Percentiles rank a stretch among this genome's conserved stretches.
These are phyloP conservation scores for Triangularia verruculosa DNA, from an alignment of 2,329 filamentous ascomycete species.

Conservation along the genomic window DNA sequence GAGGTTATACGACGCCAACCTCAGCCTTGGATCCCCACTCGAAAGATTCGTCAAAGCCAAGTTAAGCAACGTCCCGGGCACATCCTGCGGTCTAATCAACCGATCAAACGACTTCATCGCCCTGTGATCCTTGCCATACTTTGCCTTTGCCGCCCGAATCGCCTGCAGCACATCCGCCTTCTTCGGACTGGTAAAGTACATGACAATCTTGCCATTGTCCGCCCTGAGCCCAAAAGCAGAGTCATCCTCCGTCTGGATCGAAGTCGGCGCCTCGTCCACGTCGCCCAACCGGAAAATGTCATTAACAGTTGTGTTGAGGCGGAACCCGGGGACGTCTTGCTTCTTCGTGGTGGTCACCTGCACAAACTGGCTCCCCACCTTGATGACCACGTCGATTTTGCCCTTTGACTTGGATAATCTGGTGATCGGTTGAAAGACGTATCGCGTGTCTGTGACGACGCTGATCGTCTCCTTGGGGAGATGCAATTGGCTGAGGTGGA, in stretches of 20 bases:
- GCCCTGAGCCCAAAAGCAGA: constrained; percentile 65
- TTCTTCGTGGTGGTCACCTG: constrained; percentile 68
- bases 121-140: constrained; percentile 61
- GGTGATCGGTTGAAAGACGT: constrained; percentile 63
- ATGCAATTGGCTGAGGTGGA: constrained; percentile 63
- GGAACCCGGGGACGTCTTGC: constrained; percentile 63
- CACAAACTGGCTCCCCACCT: constrained; percentile 66
- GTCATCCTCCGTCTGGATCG: constrained; percentile 63
- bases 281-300: constrained; percentile 68
- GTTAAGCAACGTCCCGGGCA: constrained; percentile 66
- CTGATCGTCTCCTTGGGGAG: constrained; percentile 69
- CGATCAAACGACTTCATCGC: constrained; percentile 61
- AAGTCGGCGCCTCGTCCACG: constrained; percentile 64
- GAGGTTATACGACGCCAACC: constrained; percentile 65
- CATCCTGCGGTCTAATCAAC: constrained; percentile 66
- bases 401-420: constrained; percentile 66
- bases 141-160: constrained; percentile 61
- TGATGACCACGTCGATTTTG: constrained; percentile 67
- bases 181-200: constrained; percentile 68
- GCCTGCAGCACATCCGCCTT: constrained; percentile 62
- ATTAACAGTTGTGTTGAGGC: constrained; percentile 62
- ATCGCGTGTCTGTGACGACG: constrained; percentile 63
- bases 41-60: constrained; percentile 65
- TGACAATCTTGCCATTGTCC: constrained; percentile 67
- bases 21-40: constrained; percentile 57